phyloP scores from a whole-genome alignment of 2,329 filamentous ascomycete species.

The Fusarium concolor region DNA sequence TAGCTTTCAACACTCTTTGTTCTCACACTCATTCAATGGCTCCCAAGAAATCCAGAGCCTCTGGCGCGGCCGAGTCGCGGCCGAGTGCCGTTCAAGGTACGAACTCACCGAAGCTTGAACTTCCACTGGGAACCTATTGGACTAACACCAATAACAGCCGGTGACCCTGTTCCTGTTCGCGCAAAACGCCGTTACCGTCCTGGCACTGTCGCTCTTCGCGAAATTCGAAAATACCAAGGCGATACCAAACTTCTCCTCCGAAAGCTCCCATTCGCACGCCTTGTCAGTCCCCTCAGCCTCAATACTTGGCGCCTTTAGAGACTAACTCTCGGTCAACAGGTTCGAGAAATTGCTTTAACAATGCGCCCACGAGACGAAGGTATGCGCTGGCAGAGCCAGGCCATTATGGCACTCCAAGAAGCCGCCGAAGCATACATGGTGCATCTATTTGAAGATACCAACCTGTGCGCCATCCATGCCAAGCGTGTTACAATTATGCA shows the following conservation, averaged over 20 bases:
- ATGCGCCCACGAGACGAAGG: constrained; percentile 73
- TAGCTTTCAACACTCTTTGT: neutral
- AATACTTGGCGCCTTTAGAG: constrained; percentile 5
- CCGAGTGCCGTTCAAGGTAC: constrained; percentile 59
- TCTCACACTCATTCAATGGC: constrained; percentile 39
- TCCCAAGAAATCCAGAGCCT: constrained; percentile 30
- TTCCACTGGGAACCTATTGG: neutral
- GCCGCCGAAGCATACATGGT: constrained; percentile 96
- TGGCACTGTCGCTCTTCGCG: constrained; percentile 87
- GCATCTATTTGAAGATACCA: constrained; percentile 85
- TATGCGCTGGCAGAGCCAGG: constrained; percentile 95
- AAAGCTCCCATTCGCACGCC: constrained; percentile 82
- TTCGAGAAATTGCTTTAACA: constrained; percentile 76
- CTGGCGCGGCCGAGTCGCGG: constrained; percentile 46
- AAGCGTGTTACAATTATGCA: constrained; percentile 98
- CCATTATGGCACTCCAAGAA: constrained; percentile 93
- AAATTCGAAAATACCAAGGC: constrained; percentile 92
- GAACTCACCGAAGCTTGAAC: neutral
- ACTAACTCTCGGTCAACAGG: constrained; percentile 37
- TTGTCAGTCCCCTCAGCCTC: constrained; percentile 60
- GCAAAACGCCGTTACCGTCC: constrained; percentile 76
- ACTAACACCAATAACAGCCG: constrained; percentile 63
- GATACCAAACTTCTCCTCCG: constrained; percentile 87
- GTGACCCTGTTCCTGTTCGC: constrained; percentile 75
- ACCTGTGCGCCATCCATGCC: constrained; percentile 95